Base-by-base conservation (phyloP, 2,329 filamentous ascomycete species). In the Hortaea sp. region DNA sequence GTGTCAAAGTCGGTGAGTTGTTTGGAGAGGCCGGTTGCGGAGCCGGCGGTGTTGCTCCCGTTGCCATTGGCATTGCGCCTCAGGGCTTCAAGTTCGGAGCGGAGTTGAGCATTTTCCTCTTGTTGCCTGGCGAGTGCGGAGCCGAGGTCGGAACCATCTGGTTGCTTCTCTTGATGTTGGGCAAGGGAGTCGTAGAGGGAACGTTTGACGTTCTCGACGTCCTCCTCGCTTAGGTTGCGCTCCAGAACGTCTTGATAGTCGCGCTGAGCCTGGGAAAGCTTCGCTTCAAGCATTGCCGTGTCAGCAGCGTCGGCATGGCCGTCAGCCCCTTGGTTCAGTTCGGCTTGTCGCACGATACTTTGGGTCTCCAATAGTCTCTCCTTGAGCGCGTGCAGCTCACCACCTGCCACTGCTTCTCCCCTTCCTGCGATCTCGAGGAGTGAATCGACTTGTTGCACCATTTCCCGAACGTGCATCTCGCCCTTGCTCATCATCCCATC, bases 1-100 rank as follows among this genome's bases (percentile, higher is more conserved):
- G 88, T 85, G 67, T 98, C 92, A 59, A 98, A 98, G 65, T 98
- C 92, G 48, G 90, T 87, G 67, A 98, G 94, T 70, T 97, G 92
- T 71, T 98, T 90, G 65, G 94, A 88, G 39, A 97, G 80, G 9
- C 37, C 29, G 88, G 43, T 95, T 47, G 80, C 72, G 63, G 83
- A 68, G 44, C 72, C 69, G 13, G 71, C 67, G 3, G 34, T 79
- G 76, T 95, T 95, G 46, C 79, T 71, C 62, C 83, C 68, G 43
- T 73, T 69, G 12, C 71, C 67, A 28, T 54, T 77, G 76, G 42
- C 77, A 73, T 61, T 58, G 72, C 88, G 88, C 64, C 90, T 84
- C 9, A 92, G 76, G 51, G 88, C 84, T 39, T 94, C 85, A 41
- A 95, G 81, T 31, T 89, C 79, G 31, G 79, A 76, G 68, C 84